Base-by-base conservation (phyloP, 768 basidiomycete genomes). In the Russula compacta region DNA sequence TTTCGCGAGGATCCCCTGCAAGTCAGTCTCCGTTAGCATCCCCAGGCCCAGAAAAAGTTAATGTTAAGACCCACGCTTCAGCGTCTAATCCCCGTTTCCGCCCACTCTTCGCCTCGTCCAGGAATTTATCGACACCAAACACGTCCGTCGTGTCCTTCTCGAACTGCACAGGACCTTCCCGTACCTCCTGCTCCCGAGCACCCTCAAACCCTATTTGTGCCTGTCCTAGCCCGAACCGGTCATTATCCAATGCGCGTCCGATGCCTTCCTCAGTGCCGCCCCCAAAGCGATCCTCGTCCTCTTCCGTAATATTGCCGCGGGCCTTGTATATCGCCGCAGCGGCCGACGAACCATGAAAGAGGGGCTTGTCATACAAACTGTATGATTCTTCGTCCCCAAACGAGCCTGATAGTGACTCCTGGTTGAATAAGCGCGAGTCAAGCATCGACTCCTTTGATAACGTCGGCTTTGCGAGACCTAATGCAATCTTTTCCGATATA, bases 321-420 rank as follows among this genome's bases (percentile, higher is more conserved):
- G 95, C 92, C 73, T 95, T 95, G 80, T 99, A 99, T 67, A 99
- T 99, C n/a, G 97, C 97, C n/a, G 95, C 93, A 0, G 92, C 94
- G 17, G 95, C 95, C 4, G 88, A 86, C 2, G 95, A 95, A 1
- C 97, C 95, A 68, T 93, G 89, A 83, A 99, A 99, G 53, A 99
- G 77, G 3, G 95, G 94, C 53, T 84, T 83, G 72, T 99, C 97
- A 74, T 98, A 98, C 32, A 99, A 74, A 67, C 86, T 90, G 75
- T 98, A 98, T n/a, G 83, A 79, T 55, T 98, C 97, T 38, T 95
- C 92, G 66, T 92, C 89, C 36, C 83, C 97, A 73, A 98, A 98
- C 57, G 79, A 81, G 46, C 77, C 80, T 0, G 85, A 80, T 48
- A 95, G 78, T 8, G 90, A 85, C 71, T 99, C 97, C 70, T 95